Evolutionary conservation across 2,329 filamentous ascomycete species (phyloP), one percentile per base, ranked within the genome.

Genomic region (Colletotrichum eremochloae): DNA sequence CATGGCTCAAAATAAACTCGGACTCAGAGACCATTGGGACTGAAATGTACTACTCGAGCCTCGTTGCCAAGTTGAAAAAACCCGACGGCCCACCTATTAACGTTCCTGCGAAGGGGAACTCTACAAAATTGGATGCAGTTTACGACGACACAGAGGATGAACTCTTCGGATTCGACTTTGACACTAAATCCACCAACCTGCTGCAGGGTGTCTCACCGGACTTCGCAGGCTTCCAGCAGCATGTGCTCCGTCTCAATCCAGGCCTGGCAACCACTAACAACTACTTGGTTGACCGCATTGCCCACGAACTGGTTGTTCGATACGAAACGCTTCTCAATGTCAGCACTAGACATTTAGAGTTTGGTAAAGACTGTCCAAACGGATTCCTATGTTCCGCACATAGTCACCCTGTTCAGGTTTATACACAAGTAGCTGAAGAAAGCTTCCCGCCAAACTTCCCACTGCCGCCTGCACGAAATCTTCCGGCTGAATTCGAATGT

Each of bases 401-500:
- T 57, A 93, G 92, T 29, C n/a, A n/a, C n/a, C 86, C 87, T 5
- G 85, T 88, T 1, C 94, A 97, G 76, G 91, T 91, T 2, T 86
- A 89, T 3, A 90, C n/a, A n/a, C n/a, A n/a, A n/a, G n/a, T 95
- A 57, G 91, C 87, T 14, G 85, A 88, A 12, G 93, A 95, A 24
- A 92, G 91, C 74, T 97, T 97, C 77, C 94, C 95, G 0, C 82
- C 84, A 5, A 94, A 94, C 33, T 94, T 97, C 7, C 94, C 94
- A 8, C 88, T 94, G 81, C 95, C 95, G 7, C 94, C 94, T 2
- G 92, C 94, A 3, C 87, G 85, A 69, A 88, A 89, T 20, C 86
- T 98, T 8, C 95, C 95, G 0, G 94, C 95, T 3, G 91, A 96
- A 78, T 96, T 97, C 73, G 95, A 98, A 83, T 98, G 95, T 76